Evolutionary conservation across 495 filamentous ascomycete species (phyloP).

Genomic region (Penicillium cinerascens): DNA sequence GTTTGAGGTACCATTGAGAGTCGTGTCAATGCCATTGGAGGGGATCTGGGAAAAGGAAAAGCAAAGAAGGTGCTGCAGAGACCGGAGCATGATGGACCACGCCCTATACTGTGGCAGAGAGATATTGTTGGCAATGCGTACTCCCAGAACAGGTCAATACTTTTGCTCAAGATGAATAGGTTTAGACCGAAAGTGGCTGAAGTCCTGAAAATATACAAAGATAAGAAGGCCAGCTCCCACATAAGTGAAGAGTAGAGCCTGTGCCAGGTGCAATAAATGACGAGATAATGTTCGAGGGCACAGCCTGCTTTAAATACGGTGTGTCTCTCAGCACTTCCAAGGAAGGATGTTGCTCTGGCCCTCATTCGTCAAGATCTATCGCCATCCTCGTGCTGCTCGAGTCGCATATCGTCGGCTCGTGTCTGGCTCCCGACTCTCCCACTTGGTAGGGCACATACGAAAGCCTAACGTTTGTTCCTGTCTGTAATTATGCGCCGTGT

Average conservation of each 20-base stretch:
- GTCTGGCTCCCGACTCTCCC: not conserved
- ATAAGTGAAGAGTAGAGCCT: not conserved
- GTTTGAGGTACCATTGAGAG: not conserved
- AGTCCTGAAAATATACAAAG: not conserved
- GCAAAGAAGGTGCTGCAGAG: constrained; percentile 18
- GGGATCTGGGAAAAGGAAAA: constrained; percentile 6
- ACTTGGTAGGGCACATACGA: not conserved
- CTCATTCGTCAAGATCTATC: not conserved
- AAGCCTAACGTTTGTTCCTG: not conserved
- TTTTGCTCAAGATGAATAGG: not conserved
- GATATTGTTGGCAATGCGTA: not conserved
- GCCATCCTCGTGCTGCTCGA: not conserved
- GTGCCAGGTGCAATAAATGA: not conserved
- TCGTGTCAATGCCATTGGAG: not conserved
- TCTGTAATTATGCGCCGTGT: not conserved
- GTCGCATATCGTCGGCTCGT: not conserved
- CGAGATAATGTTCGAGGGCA: not conserved
- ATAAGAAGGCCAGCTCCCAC: not conserved
- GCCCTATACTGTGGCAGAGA: not conserved
- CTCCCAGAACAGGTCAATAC: not conserved
- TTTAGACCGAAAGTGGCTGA: not conserved
- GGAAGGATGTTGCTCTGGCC: not conserved
- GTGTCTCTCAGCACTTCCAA: not conserved
- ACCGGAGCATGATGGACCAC: constrained; percentile 11
- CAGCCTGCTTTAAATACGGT: constrained; percentile 1